Base-by-base conservation (phyloP, 441 rosid genomes). In the Dalechampia spathulata region DNA sequence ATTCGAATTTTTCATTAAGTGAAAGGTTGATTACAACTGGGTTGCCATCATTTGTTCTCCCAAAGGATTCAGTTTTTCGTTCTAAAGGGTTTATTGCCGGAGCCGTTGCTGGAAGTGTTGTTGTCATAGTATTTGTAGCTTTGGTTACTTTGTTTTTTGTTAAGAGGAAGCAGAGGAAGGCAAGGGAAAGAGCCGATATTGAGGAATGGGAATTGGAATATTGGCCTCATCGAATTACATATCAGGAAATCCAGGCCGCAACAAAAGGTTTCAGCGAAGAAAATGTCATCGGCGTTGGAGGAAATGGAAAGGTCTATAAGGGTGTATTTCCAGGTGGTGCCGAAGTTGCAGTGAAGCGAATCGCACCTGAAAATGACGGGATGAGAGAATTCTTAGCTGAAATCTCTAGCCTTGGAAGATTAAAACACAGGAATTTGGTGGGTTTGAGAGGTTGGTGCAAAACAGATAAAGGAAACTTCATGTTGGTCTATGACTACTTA, bases 161-260 rank as follows among this genome's bases (percentile, higher is more conserved):
- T 37, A 76, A 66, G 64, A 78, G 73, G 75, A 75, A 55, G 55
- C 44, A 57, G 30, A 78, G 73, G 65, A 78, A 15, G 37, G 80
- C 64, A 3, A 73, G 72, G 65, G 77, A 71, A 58, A 77, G 75
- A 69, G 87, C 78, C 1, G 78, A 67, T 45, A 76, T 85, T 77
- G 96, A 87, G 64, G 91, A 80, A 1, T 90, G 94, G 94, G 97
- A 90, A 62, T 70, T 80, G 74, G 94, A 90, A 71, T 90, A 87
- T 58, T 87, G 97, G 96, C 94, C 96, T 0, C 89, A 90, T 25
- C 25, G 83, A 60, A 74, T 85, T 10, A 30, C 73, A 1, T 80
- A 77, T 32, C 77, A 75, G 48, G 82, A 85, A 62, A 81, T 85
- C 5, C 78, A 76, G 21, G 69, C 79, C 0, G 84, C 85, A 3